These are phyloP conservation scores for Pontederia crassipes DNA, from an alignment of 176 grass and related monocot species.

Conservation along the genomic window DNA sequence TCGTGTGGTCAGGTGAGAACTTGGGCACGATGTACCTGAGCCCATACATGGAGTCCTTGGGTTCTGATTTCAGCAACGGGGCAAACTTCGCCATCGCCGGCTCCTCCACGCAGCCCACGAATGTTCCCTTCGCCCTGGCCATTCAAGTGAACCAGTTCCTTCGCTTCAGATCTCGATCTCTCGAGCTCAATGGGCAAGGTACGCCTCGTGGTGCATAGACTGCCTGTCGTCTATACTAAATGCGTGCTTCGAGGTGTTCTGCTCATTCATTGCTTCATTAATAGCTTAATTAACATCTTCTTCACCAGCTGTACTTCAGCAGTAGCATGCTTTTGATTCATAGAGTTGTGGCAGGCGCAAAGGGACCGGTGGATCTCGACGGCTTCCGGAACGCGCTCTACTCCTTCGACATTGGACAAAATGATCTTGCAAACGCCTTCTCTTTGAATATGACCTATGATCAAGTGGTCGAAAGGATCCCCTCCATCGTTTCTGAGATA, in stretches of 20 bases:
- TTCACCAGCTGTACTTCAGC: neutral
- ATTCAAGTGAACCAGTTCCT: slow-evolving; percentile 68
- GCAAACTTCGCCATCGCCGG: slow-evolving; percentile 75
- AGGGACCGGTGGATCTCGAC: slow-evolving; percentile 21
- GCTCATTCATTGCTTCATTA: neutral
- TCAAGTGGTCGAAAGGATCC: slow-evolving; percentile 40
- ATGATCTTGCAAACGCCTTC: slow-evolving; percentile 51
- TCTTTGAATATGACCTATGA: slow-evolving; percentile 30
- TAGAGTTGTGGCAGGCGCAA: slow-evolving; percentile 24
- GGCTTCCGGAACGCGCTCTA: slow-evolving; percentile 54
- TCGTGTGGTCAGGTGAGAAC: slow-evolving; percentile 41
- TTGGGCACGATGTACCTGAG: slow-evolving; percentile 70
- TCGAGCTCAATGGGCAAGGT: slow-evolving; percentile 53
- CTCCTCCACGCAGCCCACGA: slow-evolving; percentile 35
- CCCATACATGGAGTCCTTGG: slow-evolving; percentile 62
- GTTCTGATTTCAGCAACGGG: slow-evolving; percentile 66
- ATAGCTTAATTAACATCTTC: neutral
- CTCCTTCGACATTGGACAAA: slow-evolving; percentile 81
- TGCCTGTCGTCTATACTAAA: too few relatives aligned
- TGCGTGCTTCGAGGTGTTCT: neutral
- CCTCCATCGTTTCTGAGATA: slow-evolving; percentile 47
- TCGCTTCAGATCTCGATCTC: slow-evolving; percentile 62
- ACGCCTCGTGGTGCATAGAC: too few relatives aligned
- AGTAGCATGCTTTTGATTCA: neutral
- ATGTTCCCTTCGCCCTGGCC: slow-evolving; percentile 39